A percentile compares a stretch with the other conserved stretches of the same genome.
phyloP scores from a whole-genome alignment of 75 land plant genomes.

The Pinus tabuliformis region DNA sequence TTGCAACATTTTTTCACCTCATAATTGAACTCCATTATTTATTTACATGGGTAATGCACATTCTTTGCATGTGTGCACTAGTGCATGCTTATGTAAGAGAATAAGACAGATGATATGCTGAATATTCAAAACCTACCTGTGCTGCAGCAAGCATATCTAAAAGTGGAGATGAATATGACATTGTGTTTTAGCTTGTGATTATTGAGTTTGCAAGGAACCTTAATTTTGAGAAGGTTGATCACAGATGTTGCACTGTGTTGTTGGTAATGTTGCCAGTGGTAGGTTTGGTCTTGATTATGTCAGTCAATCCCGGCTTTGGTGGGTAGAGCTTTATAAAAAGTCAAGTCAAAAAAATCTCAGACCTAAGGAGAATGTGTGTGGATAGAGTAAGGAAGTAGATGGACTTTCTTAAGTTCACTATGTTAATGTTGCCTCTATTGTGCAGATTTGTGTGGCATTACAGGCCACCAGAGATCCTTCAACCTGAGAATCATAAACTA shows the following conservation, averaged over 20 bases:
- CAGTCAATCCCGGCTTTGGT: conserved; percentile 98
- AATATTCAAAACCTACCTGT: background rate
- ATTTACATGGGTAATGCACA: background rate
- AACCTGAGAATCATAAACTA: background rate
- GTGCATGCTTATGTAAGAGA: background rate
- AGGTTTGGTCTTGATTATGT: conserved; percentile 93
- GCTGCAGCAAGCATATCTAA: background rate
- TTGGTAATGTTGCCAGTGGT: conserved; percentile 55
- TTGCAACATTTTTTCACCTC: background rate
- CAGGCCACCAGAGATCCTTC: background rate
- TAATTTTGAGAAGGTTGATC: background rate
- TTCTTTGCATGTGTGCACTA: background rate
- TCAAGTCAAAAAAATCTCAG: conserved; percentile 93
- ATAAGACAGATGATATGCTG: background rate
- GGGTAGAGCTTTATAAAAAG: conserved; percentile 99
- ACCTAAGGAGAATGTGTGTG: conserved; percentile 78
- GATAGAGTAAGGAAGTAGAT: conserved; percentile 53
- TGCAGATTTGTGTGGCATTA: background rate
- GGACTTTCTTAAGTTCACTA: background rate
- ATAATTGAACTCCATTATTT: background rate
- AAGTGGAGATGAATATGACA: background rate
- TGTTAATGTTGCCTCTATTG: background rate
- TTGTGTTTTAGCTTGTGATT: background rate
- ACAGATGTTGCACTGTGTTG: background rate
- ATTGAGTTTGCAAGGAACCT: background rate